Evolutionary conservation across 1,284 basidiomycete genomes (phyloP).

Genomic region (Naganishia liquefaciens): DNA sequence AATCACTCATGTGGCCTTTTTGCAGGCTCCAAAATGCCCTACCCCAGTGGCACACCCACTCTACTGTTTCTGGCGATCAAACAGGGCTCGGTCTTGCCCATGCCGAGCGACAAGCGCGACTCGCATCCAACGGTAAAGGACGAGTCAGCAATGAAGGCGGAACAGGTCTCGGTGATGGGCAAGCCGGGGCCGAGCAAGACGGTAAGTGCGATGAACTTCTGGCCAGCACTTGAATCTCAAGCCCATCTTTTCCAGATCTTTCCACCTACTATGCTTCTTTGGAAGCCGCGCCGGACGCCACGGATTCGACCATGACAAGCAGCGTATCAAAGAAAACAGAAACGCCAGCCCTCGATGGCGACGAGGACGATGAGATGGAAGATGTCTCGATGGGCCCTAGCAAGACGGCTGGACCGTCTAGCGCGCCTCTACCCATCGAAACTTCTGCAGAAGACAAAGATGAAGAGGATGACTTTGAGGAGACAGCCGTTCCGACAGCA

Average conservation of each 20-base stretch:
- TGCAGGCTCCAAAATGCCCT: conserved; percentile 77
- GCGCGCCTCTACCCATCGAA: conserved; percentile 40
- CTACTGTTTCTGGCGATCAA: conserved; percentile 87
- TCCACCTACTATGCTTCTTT: conserved; percentile 32
- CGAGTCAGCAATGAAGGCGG: neutral
- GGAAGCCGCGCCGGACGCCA: conserved; percentile 8
- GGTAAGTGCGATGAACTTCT: neutral
- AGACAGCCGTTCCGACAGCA: conserved; percentile 21
- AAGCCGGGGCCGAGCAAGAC: conserved; percentile 4
- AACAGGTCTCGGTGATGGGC: conserved; percentile 2
- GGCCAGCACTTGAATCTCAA: too few relatives aligned
- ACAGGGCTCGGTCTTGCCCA: conserved; percentile 70
- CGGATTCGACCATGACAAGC: neutral
- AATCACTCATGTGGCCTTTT: conserved; percentile 19
- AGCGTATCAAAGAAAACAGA: neutral
- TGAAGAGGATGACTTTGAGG: conserved; percentile 34
- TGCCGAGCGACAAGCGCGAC: conserved; percentile 30
- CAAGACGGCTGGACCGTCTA: conserved; percentile 21
- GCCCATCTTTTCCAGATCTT: conserved; percentile 15
- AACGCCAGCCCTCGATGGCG: conserved; percentile 9
- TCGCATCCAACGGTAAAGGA: conserved; percentile 16
- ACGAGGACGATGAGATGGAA: conserved; percentile 25
- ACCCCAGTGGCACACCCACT: conserved; percentile 90
- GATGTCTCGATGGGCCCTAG: conserved; percentile 11
- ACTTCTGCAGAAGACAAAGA: conserved; percentile 22